Base-by-base conservation (phyloP, 2,329 filamentous ascomycete species). In the Elsinoe perseae region DNA sequence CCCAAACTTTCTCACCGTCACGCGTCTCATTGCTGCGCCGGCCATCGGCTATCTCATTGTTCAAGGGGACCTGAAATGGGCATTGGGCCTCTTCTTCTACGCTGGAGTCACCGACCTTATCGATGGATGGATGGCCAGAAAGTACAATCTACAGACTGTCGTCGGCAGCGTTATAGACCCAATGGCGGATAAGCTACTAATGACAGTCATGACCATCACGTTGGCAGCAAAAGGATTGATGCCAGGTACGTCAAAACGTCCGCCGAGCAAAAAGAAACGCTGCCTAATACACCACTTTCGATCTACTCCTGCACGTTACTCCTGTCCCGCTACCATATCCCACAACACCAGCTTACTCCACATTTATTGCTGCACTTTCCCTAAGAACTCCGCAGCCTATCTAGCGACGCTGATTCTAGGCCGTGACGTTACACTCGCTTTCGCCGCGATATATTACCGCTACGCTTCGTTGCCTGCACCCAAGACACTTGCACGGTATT, bases 161-260 rank as follows among this genome's bases (percentile, higher is more conserved):
- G 89, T 97, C 8, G 93, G 93, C 56, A 95, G 89, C 56, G 83
- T 98, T 27, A 89, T 98, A 60, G 91, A 95, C 66, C 93, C 93
- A 4, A 93, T 96, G 87, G 93, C 93, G 2, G 93, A 98, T 72
- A 98, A 98, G 75, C 81, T 83, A 7, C 80, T 98, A 61, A 97
- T 98, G 93, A 96, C 92, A 0, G 83, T 95, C 57, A 73, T 95
- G 64, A 95, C 92, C 0, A 84, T 92, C 10, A 90, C 87, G 61
- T 74, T 97, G 43, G 90, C 91, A 3, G 77, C 86, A 60, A 90
- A 95, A 64, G 90, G 89, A 2, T 80, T 83, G 12, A 77, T 98
- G 52, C 90, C 92, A 58, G 75, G 87, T 90, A 75, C 63, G 82
- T 36, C 58, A 30, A 55, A 59, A 55, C 52, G 34, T 50, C 55